Evolutionary conservation across 192 early-diverging fungal species (phyloP).

Genomic region (Rhizoclosmatium globosum): DNA sequence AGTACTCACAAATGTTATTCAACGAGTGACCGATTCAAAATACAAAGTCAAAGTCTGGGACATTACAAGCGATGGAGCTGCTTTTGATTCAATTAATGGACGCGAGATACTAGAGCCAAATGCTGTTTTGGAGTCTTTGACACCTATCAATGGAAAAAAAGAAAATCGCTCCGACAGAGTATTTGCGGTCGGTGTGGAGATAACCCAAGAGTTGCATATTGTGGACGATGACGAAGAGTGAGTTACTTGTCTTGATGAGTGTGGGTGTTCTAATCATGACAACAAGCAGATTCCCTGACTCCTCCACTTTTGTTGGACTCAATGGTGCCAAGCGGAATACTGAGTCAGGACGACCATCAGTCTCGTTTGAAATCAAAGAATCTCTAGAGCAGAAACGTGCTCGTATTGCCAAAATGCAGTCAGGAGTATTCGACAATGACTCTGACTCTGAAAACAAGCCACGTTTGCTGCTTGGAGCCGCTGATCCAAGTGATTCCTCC

Average conservation of each 20-base stretch:
- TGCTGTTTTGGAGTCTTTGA: neutral
- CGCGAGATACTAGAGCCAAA: neutral
- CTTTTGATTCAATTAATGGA: neutral
- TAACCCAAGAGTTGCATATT: neutral
- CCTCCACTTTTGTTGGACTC: neutral
- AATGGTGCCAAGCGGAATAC: no score
- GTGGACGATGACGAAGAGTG: neutral
- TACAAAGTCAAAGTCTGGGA: neutral
- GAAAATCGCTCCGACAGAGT: neutral
- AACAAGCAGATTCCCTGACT: neutral
- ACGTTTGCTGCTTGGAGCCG: slow-evolving; percentile 20
- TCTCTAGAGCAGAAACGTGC: slow-evolving; percentile 22
- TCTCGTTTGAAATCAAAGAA: slow-evolving; percentile 13
- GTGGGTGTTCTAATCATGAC: neutral
- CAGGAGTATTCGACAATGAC: neutral
- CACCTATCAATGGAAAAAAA: neutral
- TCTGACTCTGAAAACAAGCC: neutral
- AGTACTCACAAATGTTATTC: neutral
- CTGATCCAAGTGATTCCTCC: slow-evolving; percentile 8
- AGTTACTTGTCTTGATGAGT: neutral
- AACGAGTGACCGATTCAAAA: no score
- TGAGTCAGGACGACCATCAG: neutral
- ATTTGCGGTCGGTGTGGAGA: neutral
- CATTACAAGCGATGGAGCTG: neutral
- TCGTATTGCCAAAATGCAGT: neutral